Base-by-base conservation (phyloP, 805 yeast species). In the Pichia californica region DNA sequence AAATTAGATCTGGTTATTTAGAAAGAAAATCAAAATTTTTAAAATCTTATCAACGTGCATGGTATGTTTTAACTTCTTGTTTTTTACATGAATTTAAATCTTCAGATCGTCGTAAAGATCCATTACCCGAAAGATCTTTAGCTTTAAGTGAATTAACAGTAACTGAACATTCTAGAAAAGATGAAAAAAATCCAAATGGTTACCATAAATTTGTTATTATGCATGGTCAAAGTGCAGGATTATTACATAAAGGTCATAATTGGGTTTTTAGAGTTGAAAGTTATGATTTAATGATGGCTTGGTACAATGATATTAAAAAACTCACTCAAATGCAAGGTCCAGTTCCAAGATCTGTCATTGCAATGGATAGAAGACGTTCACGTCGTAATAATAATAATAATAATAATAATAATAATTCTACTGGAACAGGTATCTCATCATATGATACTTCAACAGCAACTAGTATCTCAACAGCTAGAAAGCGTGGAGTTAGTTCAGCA, bases 231-330 rank as follows among this genome's bases (percentile, higher is more conserved):
- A 77, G 79, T 48, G 77, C 79, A 47, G 93, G 93, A 13, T 66
- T 83, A 47, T 71, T 87, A 49, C 82, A 80, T 49, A 73, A 87
- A 56, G 86, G 88, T 34, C 97, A 89, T 65, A 88, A 88, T 55
- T 88, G 93, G 87, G 93, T 89, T n/a, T 89, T 91, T 68, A 74
- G 95, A 51, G 82, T 94, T n/a, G 93, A 85, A 56, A 76, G 83
- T 38, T 84, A 83, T 54, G 83, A 81, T 33, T 63, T 74, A 27
- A 86, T 88, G 91, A 77, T 82, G 60, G 73, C 70, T 31, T 91
- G 99, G 99, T 86, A 76, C 62, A 76, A 76, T 51, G 95, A 85
- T 57, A 70, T 91, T 52, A 79, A 81, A 58, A 70, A 69, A 37
- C 69, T 88, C 52, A 83, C 93, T 2, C 63, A 72, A 14, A 68